Evolutionary conservation across 768 basidiomycete species (phyloP), one percentile per base, ranked within the genome.

Genomic region (Rhodotorula taiwanensis): DNA sequence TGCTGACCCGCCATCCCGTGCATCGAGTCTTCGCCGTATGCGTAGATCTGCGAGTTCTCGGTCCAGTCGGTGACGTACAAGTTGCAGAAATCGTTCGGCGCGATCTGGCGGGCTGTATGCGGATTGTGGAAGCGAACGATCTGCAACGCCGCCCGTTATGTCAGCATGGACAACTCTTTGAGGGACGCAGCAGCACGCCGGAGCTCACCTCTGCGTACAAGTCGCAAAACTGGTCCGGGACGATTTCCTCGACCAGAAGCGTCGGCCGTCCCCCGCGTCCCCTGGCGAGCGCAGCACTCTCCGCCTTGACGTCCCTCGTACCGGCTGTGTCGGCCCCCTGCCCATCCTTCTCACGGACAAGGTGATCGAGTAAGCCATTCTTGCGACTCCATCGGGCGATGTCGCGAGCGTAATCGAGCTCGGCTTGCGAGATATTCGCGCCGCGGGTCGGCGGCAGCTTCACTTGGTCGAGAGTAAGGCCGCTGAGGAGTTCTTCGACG

Each of bases 1-100:
- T 51, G 45, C 21, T 60, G 63, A n/a, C 58, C 63, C 0, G 31
- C 16, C 11, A 55, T 15, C 4, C 30, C 28, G 5, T 52, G 39
- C 21, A 31, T 23, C 25, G 53, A 39, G 10, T 7, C 23, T 20
- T 44, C 47, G 20, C 28, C 27, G 53, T 56, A 52, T 21, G 18
- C 14, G 11, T 31, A 23, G 27, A 65, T 23, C 5, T 47, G 43
- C 1, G 34, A 34, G 49, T 65, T 44, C 21, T 25, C 34, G 20
- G 64, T 60, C 54, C 59, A 65, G 49, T 65, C 64, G 31, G 58
- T 60, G 58, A 65, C 30, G 64, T 7, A 60, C n/a, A 65, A 55
- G 28, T n/a, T 18, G 31, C n/a, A 25, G 2, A 6, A 13, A 6
- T 60, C 64, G 49, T 47, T 31, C 2, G 50, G 14, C 13, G 16